Conservation (phyloP, 31 red algal species). For the Asparagopsis taxiformis region DNA sequence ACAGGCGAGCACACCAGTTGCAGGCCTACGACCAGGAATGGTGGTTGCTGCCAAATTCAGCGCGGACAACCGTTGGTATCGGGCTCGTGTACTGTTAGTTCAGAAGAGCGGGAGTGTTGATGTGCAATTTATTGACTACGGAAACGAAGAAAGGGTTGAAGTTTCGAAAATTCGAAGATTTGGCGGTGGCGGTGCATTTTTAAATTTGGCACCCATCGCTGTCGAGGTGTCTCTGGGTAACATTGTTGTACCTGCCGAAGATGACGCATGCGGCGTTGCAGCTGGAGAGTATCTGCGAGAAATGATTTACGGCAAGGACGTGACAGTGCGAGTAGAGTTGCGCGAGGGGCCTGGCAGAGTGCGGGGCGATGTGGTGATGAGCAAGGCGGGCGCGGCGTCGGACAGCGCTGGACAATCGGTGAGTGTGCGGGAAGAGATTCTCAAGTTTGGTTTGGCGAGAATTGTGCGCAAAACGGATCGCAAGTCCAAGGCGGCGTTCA, state of each 20-base stretch:
- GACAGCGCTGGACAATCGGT: background rate
- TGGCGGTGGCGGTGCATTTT: slow-evolving; percentile 16
- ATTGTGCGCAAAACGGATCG: slow-evolving; percentile 69
- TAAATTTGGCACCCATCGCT: slow-evolving; percentile 49
- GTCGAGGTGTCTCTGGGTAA: slow-evolving; percentile 54
- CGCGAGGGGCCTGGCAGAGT: slow-evolving; percentile 43
- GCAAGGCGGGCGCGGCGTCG: background rate
- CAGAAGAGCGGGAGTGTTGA: slow-evolving; percentile 31
- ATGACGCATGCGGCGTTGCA: slow-evolving; percentile 68
- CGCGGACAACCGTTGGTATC: slow-evolving; percentile 83
- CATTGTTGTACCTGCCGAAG: slow-evolving; percentile 75
- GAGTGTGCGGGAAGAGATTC: slow-evolving; percentile 68
- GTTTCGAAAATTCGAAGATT: slow-evolving; percentile 55
- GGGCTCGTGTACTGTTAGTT: slow-evolving; percentile 45
- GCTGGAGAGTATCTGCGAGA: slow-evolving; percentile 81
- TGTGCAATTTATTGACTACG: slow-evolving; percentile 94
- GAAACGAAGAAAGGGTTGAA: slow-evolving; percentile 85
- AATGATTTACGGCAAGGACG: slow-evolving; percentile 52
- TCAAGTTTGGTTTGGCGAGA: slow-evolving; percentile 77
- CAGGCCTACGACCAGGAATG: slow-evolving; percentile 39
- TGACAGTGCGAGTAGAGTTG: slow-evolving; percentile 33
- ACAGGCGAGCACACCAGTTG: slow-evolving; percentile 25
- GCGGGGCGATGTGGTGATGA: slow-evolving; percentile 29
- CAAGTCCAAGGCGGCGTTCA: slow-evolving; percentile 56
- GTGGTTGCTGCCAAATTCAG: slow-evolving; percentile 85